Evolutionary conservation across 176 grass and related monocot genomes (phyloP).

Genomic region (Paspalum notatum): DNA sequence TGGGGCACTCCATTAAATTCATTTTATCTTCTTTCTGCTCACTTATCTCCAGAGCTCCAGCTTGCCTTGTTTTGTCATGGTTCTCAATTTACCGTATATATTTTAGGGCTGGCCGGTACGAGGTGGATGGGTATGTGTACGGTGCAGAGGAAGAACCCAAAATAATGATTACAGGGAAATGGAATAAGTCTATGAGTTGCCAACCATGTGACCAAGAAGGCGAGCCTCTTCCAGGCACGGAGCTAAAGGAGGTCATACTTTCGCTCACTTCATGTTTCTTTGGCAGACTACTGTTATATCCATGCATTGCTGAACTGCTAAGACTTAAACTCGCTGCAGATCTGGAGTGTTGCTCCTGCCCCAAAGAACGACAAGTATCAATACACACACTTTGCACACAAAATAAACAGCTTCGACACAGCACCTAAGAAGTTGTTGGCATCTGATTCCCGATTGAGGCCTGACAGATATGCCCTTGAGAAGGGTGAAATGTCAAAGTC

Average conservation of each 20-base stretch:
- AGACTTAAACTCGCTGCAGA: slow-evolving; percentile 42
- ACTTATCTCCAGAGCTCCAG: neutral
- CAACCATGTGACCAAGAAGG: slow-evolving; percentile 95
- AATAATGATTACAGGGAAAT: slow-evolving; percentile 93
- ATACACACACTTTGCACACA: slow-evolving; percentile 89
- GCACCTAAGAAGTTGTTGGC: slow-evolving; percentile 78
- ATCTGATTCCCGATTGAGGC: slow-evolving; percentile 88
- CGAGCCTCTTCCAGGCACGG: slow-evolving; percentile 81
- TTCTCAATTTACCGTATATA: slow-evolving; percentile 16
- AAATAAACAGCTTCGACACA: slow-evolving; percentile 93
- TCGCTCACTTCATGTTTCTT: slow-evolving; percentile 1
- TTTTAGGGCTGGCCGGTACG: slow-evolving; percentile 80
- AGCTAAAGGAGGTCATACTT: slow-evolving; percentile 69
- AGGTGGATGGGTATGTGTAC: slow-evolving; percentile 97
- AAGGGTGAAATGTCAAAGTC: slow-evolving; percentile 94
- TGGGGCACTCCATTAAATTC: slow-evolving; percentile 1
- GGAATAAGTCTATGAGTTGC: slow-evolving; percentile 79
- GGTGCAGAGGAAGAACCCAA: slow-evolving; percentile 90
- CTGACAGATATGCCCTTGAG: slow-evolving; percentile 90
- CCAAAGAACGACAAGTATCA: slow-evolving; percentile 85
- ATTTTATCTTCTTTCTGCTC: neutral
- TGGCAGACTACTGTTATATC: neutral
- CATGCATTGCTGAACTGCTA: slow-evolving; percentile 13
- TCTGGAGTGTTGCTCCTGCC: slow-evolving; percentile 75
- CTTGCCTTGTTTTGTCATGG: slow-evolving; percentile 13